phyloP scores from a whole-genome alignment of 495 filamentous ascomycete species.

The Staphylotrichum tortipilum region DNA sequence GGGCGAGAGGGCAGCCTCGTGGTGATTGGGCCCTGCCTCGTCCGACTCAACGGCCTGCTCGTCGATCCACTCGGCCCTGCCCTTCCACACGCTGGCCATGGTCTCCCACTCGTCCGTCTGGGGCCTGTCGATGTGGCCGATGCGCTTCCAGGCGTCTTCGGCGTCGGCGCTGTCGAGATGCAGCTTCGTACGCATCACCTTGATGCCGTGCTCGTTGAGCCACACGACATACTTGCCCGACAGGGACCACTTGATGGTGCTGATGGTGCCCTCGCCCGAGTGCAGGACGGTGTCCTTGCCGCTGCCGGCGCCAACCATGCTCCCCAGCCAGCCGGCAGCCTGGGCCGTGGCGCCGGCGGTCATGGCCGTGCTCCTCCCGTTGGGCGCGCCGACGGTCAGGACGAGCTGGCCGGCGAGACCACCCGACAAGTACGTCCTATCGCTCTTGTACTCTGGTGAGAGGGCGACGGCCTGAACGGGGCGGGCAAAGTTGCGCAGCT shows the following conservation, averaged over 20 bases:
- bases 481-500: constrained; percentile 83
- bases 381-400: constrained; percentile 71
- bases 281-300: constrained; percentile 86
- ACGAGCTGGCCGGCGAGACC: constrained; percentile 84
- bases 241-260: constrained; percentile 83
- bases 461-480: constrained; percentile 84
- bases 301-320: constrained; percentile 66
- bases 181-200: constrained; percentile 89
- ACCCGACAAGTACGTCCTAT: constrained; percentile 80
- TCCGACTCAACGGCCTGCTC: constrained; percentile 60
- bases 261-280: constrained; percentile 85
- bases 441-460: constrained; percentile 85
- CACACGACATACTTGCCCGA: constrained; percentile 87
- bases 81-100: constrained; percentile 91
- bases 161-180: constrained; percentile 66
- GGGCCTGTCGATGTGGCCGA: constrained; percentile 82
- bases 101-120: constrained; percentile 79
- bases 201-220: constrained; percentile 93
- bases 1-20: constrained; percentile 27
- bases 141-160: constrained; percentile 90
- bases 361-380: constrained; percentile 70
- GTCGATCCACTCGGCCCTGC: constrained; percentile 84
- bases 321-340: constrained; percentile 79
- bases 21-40: constrained; percentile 33
- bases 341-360: constrained; percentile 71